Evolutionary conservation across 495 filamentous ascomycete genomes (phyloP), one percentile per base, ranked within the genome.

Genomic region (Ramalina intermedia): DNA sequence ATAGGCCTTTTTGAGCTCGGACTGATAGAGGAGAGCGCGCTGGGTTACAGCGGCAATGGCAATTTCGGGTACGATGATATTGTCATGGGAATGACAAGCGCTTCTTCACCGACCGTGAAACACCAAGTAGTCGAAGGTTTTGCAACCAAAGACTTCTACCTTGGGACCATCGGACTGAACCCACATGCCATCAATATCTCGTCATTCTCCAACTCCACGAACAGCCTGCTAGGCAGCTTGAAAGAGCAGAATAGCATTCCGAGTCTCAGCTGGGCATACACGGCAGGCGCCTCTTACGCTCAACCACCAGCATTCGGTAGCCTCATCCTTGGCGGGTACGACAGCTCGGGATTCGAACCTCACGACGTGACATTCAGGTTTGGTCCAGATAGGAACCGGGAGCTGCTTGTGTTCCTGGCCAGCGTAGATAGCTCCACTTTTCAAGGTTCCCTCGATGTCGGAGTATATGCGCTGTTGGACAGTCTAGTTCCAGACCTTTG

Each of bases 291-390:
- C 13, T 49, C 33, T 3, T 64, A 62, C 43, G 38, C 51, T 20
- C 40, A 39, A 26, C 36, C 65, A 41, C 60, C 63, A 37, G 70
- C 71, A 3, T 67, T 70, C 44, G 68, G 64, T 11, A 71, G 69
- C 41, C 58, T 78, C 9, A 75, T 73, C 7, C 65, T 79, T 20
- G 75, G 74, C 13, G 75, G 75, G 7, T 77, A 77, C 53, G 75
- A 79, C 50, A 53, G 61, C 0, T 66, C 69, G 5, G 61, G 69
- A 17, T 75, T 74, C 52, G 58, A 59, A 7, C 61, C 66, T n/a
- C 75, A 72, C 51, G 51, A 70, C 42, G 55, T 73, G n/a, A 63
- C 62, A 4, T 74, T 77, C 52, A 58, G 52, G 9, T 71, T 79
- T 62, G 67, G 64, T 1, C 62, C 58, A 0, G 71, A 76, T 54